phyloP scores from a whole-genome alignment of 805 yeast species.

The Teunomyces atbi region DNA sequence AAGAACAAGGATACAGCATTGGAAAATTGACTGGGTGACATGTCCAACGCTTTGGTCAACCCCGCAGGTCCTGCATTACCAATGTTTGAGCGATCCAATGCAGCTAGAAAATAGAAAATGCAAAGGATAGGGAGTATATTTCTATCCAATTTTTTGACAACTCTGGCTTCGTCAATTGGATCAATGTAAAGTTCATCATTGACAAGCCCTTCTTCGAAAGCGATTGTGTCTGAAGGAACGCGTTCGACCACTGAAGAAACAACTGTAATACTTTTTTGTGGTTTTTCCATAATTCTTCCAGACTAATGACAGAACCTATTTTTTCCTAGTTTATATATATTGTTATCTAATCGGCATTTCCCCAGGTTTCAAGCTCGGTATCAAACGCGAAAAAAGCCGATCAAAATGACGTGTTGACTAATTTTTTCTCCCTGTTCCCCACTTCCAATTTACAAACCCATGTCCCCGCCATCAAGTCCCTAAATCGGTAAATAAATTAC shows the following conservation, averaged over 20 bases:
- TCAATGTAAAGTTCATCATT: slow-evolving; percentile 12
- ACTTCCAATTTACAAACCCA: too few species aligned
- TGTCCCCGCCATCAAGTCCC: too few species aligned
- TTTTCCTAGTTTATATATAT: neutral
- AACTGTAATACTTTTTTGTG: neutral
- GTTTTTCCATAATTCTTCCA: neutral
- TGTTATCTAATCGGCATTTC: neutral
- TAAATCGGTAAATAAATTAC: too few species aligned
- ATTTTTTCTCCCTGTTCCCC: too few species aligned
- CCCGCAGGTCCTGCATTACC: slow-evolving; percentile 62
- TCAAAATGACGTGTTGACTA: too few species aligned
- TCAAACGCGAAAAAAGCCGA: neutral
- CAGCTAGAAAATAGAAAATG: slow-evolving; percentile 43
- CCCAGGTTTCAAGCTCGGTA: too few species aligned
- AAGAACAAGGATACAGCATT: slow-evolving; percentile 46
- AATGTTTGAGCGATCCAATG: slow-evolving; percentile 54
- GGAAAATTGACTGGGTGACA: slow-evolving; percentile 40
- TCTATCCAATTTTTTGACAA: slow-evolving; percentile 43
- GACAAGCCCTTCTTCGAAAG: neutral
- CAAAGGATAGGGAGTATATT: slow-evolving; percentile 44
- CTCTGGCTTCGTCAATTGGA: slow-evolving; percentile 23
- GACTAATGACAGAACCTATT: too few species aligned
- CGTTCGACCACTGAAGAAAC: neutral
- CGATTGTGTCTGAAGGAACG: neutral
- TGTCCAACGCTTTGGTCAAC: slow-evolving; percentile 36